phyloP scores from a whole-genome alignment of 2,329 filamentous ascomycete species.

The Neocatenulostroma microsporum region DNA sequence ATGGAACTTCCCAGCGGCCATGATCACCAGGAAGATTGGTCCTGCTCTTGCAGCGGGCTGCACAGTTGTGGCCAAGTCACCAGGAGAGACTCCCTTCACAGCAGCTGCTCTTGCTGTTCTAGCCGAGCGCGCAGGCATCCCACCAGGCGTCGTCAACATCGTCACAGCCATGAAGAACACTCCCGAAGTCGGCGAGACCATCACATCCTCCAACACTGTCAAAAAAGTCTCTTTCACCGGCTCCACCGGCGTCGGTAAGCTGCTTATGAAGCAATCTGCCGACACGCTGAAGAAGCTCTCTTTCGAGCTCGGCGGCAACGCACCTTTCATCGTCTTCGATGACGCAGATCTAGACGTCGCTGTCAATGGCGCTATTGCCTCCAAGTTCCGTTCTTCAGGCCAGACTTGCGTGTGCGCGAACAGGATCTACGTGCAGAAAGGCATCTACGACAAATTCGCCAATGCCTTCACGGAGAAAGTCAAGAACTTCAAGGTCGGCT shows the following conservation, averaged over 20 bases:
- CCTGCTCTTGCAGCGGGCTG: slow-evolving; percentile 82
- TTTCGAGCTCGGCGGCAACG: slow-evolving; percentile 89
- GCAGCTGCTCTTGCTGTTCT: slow-evolving; percentile 82
- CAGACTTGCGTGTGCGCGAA: slow-evolving; percentile 86
- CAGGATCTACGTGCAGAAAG: slow-evolving; percentile 69
- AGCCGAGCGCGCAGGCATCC: slow-evolving; percentile 77
- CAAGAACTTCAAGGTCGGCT: slow-evolving; percentile 64
- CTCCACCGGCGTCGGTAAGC: slow-evolving; percentile 54
- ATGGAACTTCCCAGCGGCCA: slow-evolving; percentile 66
- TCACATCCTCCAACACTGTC: slow-evolving; percentile 69
- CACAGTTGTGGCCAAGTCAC: slow-evolving; percentile 86
- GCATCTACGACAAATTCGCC: slow-evolving; percentile 69
- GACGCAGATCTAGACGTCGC: slow-evolving; percentile 80
- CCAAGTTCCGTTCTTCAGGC: slow-evolving; percentile 88
- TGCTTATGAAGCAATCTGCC: slow-evolving; percentile 87
- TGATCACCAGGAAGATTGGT: slow-evolving; percentile 43
- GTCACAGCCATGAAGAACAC: slow-evolving; percentile 76
- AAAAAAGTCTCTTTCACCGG: slow-evolving; percentile 95
- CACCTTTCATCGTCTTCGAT: slow-evolving; percentile 94
- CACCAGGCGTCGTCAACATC: slow-evolving; percentile 83
- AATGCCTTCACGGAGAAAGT: slow-evolving; percentile 64
- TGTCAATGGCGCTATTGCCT: slow-evolving; percentile 71
- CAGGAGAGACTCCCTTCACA: slow-evolving; percentile 86
- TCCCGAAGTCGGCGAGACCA: slow-evolving; percentile 62
- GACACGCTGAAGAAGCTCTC: slow-evolving; percentile 78